Evolutionary conservation across 2,329 filamentous ascomycete genomes (phyloP).

Genomic region (Bimuria novae-zelandiae): DNA sequence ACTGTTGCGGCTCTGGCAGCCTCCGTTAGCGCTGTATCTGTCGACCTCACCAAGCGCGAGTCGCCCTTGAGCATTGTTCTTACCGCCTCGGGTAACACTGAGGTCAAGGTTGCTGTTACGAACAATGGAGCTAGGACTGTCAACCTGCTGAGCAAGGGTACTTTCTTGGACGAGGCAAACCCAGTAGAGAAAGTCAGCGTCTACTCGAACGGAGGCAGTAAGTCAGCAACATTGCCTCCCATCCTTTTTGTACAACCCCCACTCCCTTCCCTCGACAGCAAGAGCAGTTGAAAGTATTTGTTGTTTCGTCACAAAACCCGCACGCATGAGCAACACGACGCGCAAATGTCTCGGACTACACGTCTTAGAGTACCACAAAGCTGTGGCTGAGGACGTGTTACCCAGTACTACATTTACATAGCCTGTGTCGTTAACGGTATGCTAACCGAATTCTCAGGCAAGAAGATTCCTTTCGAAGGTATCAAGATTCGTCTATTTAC

Average conservation of each 20-base stretch:
- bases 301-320: too few species aligned
- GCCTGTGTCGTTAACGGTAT: background rate
- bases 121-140: constrained; percentile 57
- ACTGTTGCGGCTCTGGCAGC: constrained; percentile 33
- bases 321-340: too few species aligned
- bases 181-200: constrained; percentile 60
- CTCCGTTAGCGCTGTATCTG: constrained; percentile 31
- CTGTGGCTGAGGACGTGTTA: too few species aligned
- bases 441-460: constrained; percentile 35
- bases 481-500: constrained; percentile 57
- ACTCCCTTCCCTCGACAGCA: too few species aligned
- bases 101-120: constrained; percentile 58
- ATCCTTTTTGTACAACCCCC: too few species aligned
- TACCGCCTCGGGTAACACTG: constrained; percentile 53
- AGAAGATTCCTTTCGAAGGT: constrained; percentile 57
- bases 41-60: constrained; percentile 43
- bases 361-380: too few species aligned
- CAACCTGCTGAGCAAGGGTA: constrained; percentile 60
- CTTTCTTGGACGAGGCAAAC: constrained; percentile 55
- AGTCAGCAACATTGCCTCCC: too few species aligned
- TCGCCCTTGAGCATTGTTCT: constrained; percentile 45
- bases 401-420: too few species aligned
- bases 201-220: constrained; percentile 52
- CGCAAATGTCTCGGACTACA: too few species aligned
- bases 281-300: too few species aligned